Conservation (phyloP, 495 filamentous ascomycete genomes). For the Friedmanniomyces endolithicus region DNA sequence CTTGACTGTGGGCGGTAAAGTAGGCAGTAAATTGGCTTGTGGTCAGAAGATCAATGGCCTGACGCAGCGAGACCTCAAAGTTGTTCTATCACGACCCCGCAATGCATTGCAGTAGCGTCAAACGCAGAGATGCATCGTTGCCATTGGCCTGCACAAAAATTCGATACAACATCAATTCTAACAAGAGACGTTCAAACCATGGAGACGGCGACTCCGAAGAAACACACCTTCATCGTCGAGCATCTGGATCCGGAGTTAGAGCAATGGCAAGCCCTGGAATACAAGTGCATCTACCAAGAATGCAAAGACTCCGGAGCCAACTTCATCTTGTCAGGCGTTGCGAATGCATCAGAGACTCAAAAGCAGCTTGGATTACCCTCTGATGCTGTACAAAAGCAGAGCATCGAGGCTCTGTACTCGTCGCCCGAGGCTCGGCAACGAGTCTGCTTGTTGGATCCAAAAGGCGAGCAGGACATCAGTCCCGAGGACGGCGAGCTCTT, state of each 20-base stretch:
- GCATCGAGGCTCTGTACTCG: constrained; percentile 64
- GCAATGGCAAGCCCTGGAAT: constrained; percentile 87
- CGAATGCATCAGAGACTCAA: constrained; percentile 22
- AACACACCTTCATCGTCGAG: constrained; percentile 61
- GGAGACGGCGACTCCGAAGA: not conserved
- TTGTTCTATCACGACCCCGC: not conserved
- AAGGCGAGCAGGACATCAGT: constrained; percentile 62
- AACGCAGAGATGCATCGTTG: not conserved
- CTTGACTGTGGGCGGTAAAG: not conserved
- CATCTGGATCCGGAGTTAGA: constrained; percentile 88
- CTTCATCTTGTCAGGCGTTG: constrained; percentile 68
- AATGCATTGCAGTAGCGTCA: not conserved
- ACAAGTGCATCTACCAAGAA: constrained; percentile 72
- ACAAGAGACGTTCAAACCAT: no score
- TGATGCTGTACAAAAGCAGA: constrained; percentile 43
- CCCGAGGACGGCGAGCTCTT: constrained; percentile 74
- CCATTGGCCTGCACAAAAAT: constrained; percentile 1
- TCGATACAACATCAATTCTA: not conserved
- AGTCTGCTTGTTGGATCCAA: constrained; percentile 83
- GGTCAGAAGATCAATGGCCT: no score
- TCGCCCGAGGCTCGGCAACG: constrained; percentile 44
- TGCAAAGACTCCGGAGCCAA: constrained; percentile 44
- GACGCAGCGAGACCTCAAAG: not conserved
- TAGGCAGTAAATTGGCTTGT: not conserved
- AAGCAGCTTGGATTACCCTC: constrained; percentile 11